A percentile compares a stretch with the other conserved stretches of the same genome.
phyloP scores from a whole-genome alignment of 1,284 basidiomycete species.

The Cryptococcus sp. region DNA sequence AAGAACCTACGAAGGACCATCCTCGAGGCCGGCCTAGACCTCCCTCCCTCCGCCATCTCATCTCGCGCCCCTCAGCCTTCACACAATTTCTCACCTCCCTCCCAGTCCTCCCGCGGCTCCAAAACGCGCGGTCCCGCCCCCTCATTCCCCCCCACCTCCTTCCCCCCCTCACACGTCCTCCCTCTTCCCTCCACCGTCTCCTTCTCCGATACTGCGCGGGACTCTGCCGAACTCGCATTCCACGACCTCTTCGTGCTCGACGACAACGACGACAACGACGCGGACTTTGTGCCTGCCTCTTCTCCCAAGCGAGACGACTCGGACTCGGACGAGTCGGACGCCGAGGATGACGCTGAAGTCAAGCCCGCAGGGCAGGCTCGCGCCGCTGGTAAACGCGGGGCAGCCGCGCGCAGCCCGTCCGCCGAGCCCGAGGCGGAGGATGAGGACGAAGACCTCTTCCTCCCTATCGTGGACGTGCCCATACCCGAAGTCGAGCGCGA shows the following conservation, averaged over 20 bases:
- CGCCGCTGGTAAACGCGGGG: neutral
- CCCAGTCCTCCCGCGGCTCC: neutral
- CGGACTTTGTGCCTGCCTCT: constrained; percentile 33
- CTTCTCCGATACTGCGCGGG: neutral
- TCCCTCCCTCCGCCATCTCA: constrained; percentile 8
- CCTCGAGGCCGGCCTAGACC: constrained; percentile 14
- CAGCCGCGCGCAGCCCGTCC: constrained; percentile 2
- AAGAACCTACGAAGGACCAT: constrained; percentile 20
- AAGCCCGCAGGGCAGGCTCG: neutral
- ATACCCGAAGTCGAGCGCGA: constrained; percentile 12
- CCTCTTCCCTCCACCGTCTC: neutral
- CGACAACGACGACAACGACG: constrained; percentile 34
- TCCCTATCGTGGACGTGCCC: constrained; percentile 19
- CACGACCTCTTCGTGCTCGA: constrained; percentile 29
- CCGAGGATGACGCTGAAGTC: constrained; percentile 11
- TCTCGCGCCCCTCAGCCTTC: neutral
- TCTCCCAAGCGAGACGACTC: constrained; percentile 20
- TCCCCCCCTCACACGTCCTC: neutral
- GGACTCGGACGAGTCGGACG: constrained; percentile 21
- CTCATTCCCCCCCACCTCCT: neutral
- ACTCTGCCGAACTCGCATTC: constrained; percentile 15
- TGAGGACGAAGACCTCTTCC: constrained; percentile 20
- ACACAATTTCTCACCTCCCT: neutral
- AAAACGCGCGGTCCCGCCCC: neutral
- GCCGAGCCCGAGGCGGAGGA: constrained; percentile 11